Percentiles rank a stretch among this genome's conserved stretches.
phyloP scores from a whole-genome alignment of 1,284 basidiomycete species.

The Phylloboletellus chloephorus region DNA sequence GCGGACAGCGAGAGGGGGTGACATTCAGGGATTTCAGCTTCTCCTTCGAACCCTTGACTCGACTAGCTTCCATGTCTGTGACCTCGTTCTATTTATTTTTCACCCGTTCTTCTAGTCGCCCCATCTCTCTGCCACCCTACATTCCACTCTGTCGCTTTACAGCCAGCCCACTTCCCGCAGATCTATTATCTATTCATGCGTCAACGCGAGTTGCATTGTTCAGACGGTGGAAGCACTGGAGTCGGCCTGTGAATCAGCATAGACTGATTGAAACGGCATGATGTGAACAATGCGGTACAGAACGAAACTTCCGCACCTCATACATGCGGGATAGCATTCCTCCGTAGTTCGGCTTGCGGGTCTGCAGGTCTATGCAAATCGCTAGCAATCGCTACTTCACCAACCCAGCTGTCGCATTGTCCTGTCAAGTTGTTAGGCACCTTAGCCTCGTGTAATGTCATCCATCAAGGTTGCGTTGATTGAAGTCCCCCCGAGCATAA shows the following conservation, averaged over 20 bases:
- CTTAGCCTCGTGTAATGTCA: conserved; percentile 13
- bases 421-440: conserved; percentile 5
- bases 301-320: conserved; percentile 1
- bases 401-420: conserved; percentile 1
- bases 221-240: conserved; percentile 8
- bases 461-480: conserved; percentile 3
- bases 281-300: conserved; percentile 15
- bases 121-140: background rate
- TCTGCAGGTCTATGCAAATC: conserved; percentile 5
- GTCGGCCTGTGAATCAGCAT: conserved; percentile 3
- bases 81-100: conserved; percentile 9
- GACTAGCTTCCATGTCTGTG: background rate
- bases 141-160: conserved; percentile 13
- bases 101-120: background rate
- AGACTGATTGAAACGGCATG: conserved; percentile 3
- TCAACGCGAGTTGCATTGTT: conserved; percentile 5
- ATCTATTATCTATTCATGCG: conserved; percentile 15
- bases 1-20: conserved; percentile 17
- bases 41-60: background rate
- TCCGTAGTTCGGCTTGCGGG: conserved; percentile 3
- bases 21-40: conserved; percentile 7
- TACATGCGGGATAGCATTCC: conserved; percentile 1
- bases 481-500: background rate
- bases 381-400: background rate
- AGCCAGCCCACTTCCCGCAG: conserved; percentile 2